Conservation (phyloP, 208 protist genomes). For the Leishmania turanica region DNA sequence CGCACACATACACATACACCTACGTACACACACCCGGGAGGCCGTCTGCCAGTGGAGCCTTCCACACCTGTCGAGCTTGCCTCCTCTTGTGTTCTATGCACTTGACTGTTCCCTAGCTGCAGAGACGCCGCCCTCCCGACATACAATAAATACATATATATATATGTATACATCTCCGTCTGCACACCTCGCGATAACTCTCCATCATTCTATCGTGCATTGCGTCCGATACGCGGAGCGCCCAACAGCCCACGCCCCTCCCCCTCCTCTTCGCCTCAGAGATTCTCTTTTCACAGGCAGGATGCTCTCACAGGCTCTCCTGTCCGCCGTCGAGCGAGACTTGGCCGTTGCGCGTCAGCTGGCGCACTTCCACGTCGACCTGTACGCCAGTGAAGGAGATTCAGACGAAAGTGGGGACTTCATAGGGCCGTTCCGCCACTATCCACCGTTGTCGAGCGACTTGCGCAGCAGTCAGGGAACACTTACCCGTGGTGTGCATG, state of each 20-base stretch:
- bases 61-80: background rate
- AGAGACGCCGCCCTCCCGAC: too few species aligned
- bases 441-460: too few species aligned
- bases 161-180: background rate
- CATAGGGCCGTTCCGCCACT: background rate
- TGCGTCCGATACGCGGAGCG: background rate
- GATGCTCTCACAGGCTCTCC: conserved; percentile 17
- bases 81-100: background rate
- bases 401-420: background rate
- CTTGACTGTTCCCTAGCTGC: background rate
- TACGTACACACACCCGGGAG: background rate
- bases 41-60: background rate
- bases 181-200: background rate
- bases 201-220: background rate
- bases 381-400: background rate
- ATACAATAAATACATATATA: too few species aligned
- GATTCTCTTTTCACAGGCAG: background rate
- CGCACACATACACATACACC: background rate
- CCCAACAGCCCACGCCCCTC: background rate
- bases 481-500: background rate
- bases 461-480: background rate
- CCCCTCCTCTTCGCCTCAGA: background rate
- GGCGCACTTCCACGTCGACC: conserved; percentile 22
- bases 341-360: conserved; percentile 23
- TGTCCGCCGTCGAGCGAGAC: conserved; percentile 27